These are phyloP conservation scores for Sporothrix humicola DNA, from an alignment of 2,329 filamentous ascomycete genomes.

Conservation along the genomic window DNA sequence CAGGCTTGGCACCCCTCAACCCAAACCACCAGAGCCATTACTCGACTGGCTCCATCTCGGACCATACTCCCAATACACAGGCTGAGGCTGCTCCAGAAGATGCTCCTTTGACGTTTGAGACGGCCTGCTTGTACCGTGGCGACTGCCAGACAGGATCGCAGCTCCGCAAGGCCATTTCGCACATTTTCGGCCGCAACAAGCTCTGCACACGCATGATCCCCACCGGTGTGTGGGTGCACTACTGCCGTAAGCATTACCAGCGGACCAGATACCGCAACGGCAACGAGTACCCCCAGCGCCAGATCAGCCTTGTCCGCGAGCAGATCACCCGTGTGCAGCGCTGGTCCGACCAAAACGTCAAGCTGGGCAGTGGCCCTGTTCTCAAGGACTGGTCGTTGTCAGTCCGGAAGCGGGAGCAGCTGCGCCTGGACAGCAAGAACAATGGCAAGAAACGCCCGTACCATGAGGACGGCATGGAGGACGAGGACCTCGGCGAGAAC, in stretches of 20 bases:
- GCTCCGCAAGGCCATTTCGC: constrained; percentile 76
- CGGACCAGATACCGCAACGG: constrained; percentile 72
- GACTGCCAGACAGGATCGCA: constrained; percentile 66
- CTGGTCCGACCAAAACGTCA: constrained; percentile 63
- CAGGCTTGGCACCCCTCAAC: neutral
- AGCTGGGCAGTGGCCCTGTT: constrained; percentile 48
- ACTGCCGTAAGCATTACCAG: constrained; percentile 84
- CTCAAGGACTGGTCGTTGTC: constrained; percentile 66
- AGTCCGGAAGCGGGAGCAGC: constrained; percentile 68
- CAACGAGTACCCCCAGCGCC: constrained; percentile 63
- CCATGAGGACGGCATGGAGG: constrained; percentile 45
- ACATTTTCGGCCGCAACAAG: constrained; percentile 85
- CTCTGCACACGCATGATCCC: constrained; percentile 74
- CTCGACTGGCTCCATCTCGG: neutral
- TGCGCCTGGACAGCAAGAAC: constrained; percentile 55
- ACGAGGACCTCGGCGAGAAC: constrained; percentile 41
- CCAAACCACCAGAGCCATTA: neutral
- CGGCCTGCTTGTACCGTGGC: constrained; percentile 59
- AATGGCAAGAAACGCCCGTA: constrained; percentile 44
- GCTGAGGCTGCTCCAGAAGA: neutral
- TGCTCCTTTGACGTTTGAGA: constrained; percentile 34
- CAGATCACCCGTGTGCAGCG: constrained; percentile 67
- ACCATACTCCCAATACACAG: neutral
- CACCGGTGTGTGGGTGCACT: constrained; percentile 72
- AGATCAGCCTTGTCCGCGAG: constrained; percentile 67